These are phyloP conservation scores for Candida dubliniensis DNA, from an alignment of 1,139 yeast species.

Conservation along the genomic window DNA sequence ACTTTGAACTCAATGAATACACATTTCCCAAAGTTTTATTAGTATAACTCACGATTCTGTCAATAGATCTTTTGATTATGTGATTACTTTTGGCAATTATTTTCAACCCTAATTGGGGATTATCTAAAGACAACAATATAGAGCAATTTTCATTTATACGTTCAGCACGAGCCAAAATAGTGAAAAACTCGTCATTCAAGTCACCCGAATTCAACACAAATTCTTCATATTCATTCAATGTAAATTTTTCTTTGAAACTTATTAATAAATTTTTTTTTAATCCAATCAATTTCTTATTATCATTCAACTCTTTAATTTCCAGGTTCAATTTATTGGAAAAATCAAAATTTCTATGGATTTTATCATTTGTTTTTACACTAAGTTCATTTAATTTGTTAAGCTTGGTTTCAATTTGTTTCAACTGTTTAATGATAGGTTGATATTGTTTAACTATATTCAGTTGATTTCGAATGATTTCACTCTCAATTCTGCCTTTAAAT, in stretches of 20 bases:
- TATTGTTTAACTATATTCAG: constrained; percentile 59
- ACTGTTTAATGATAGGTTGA: constrained; percentile 51
- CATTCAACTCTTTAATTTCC: constrained; percentile 41
- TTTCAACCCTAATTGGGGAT: constrained; percentile 68
- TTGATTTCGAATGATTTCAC: constrained; percentile 67
- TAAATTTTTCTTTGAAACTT: constrained; percentile 63
- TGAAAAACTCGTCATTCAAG: constrained; percentile 60
- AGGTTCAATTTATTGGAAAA: constrained; percentile 26
- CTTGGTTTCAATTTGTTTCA: constrained; percentile 42
- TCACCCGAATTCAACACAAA: constrained; percentile 47
- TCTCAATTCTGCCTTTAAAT: constrained; percentile 67
- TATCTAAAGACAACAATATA: constrained; percentile 64
- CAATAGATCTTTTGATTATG: constrained; percentile 53
- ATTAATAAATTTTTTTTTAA: constrained; percentile 57
- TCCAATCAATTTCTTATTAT: constrained; percentile 41
- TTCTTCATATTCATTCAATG: constrained; percentile 72
- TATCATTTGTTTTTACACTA: constrained; percentile 32
- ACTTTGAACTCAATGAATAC: constrained; percentile 31
- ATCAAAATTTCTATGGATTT: constrained; percentile 31
- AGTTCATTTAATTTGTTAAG: constrained; percentile 41
- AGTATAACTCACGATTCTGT: constrained; percentile 42
- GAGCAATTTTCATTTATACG: constrained; percentile 67
- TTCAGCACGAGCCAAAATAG: constrained; percentile 60
- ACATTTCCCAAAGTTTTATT: constrained; percentile 38
- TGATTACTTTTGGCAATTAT: constrained; percentile 62